Base-by-base conservation (phyloP, 1,284 basidiomycete genomes). In the Abortiporus biennis region DNA sequence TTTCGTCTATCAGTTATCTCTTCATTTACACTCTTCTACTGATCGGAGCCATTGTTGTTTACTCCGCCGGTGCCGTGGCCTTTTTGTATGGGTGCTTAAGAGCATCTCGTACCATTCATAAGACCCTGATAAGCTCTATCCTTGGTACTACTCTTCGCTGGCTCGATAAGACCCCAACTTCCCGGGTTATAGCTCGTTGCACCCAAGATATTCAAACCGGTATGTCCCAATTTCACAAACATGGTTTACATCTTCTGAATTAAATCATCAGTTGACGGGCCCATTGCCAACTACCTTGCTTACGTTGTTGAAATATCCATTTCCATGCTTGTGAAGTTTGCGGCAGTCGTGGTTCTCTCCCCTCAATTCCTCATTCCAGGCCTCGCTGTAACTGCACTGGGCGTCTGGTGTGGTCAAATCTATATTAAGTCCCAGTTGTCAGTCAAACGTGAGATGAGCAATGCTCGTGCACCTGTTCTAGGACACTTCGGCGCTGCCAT, bases 361-460 rank as follows among this genome's bases (percentile, higher is more conserved):
- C 75, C 72, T 0, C 44, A 62, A 13, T 64, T 72, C 54, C 34
- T 64, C 16, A 30, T 69, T n/a, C 70, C 70, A 3, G 66, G 67
- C 8, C 38, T 65, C 11, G 12, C 59, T 43, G 63, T 80, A 19
- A 65, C 68, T 6, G 50, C 61, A 3, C 15, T 76, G 4, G 78
- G 76, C 17, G 68, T 58, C 5, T 63, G 66, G 57, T 61, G 71
- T 23, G 76, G 66, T n/a, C 64, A 65, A 44, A 57, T 80, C 32
- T 81, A 79, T 52, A 84, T 89, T 54, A 76, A 77, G 52, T 79
- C 80, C 13, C 86, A 90, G 57, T 65, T 89, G 20, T 76, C 80
- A 11, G 81, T 88, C 36, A 90, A 89, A 54, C 71, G 80, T n/a
- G 78, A 85, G 55, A 80, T 80, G 79, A 78, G 74, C 30, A 85